phyloP scores from a whole-genome alignment of 352 stramenopile genomes.

The Phytophthora crassamura region DNA sequence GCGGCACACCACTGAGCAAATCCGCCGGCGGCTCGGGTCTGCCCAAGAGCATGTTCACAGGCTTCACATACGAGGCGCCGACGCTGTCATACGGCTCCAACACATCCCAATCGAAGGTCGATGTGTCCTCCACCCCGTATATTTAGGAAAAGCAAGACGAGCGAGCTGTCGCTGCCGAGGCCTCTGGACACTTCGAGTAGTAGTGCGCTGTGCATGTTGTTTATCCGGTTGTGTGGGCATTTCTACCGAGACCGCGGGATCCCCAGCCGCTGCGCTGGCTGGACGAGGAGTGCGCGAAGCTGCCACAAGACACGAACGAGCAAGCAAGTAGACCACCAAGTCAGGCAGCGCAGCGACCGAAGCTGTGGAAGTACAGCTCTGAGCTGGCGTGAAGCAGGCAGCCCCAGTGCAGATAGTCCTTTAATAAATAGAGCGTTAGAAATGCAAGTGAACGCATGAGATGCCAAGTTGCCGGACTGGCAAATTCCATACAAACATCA shows the following conservation, averaged over 20 bases:
- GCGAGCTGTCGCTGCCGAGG: slow-evolving; percentile 21
- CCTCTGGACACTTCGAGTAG: slow-evolving; percentile 3
- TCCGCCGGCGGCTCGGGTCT: slow-evolving; percentile 62
- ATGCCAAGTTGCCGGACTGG: slow-evolving; percentile 23
- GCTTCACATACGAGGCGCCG: slow-evolving; percentile 89
- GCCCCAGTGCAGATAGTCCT: slow-evolving; percentile 23
- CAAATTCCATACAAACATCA: slow-evolving; percentile 27
- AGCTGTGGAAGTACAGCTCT: slow-evolving; percentile 29
- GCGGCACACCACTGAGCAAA: slow-evolving; percentile 79
- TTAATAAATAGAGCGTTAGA: slow-evolving; percentile 53
- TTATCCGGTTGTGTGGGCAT: slow-evolving; percentile 17
- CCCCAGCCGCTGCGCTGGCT: not conserved
- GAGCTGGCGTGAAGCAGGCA: slow-evolving; percentile 15
- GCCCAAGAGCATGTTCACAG: slow-evolving; percentile 86
- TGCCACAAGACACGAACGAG: slow-evolving; percentile 7
- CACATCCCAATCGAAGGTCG: slow-evolving; percentile 88
- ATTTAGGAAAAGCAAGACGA: slow-evolving; percentile 64
- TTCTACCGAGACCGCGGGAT: slow-evolving; percentile 16
- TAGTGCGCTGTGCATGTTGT: slow-evolving; percentile 22
- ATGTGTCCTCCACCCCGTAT: slow-evolving; percentile 86
- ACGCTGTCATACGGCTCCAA: slow-evolving; percentile 86
- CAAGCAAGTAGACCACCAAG: slow-evolving; percentile 2
- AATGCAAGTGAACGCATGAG: slow-evolving; percentile 36
- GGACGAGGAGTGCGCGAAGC: slow-evolving; percentile 10
- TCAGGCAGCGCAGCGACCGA: slow-evolving; percentile 14